Conservation (phyloP, 495 filamentous ascomycete species). For the Thozetella sp. region DNA sequence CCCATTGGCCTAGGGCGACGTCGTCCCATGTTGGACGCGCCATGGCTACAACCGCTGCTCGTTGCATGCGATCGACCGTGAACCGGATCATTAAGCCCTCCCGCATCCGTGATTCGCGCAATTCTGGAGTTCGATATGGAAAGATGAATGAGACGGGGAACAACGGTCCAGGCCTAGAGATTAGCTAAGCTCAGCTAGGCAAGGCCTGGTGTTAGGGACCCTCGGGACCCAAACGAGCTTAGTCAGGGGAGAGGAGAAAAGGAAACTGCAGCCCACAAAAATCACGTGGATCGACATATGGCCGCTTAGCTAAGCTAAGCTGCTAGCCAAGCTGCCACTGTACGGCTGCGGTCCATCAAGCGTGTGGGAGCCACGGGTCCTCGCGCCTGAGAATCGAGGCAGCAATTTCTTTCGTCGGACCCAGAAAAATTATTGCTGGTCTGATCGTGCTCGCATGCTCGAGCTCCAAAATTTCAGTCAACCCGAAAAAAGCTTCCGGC, state of each 20-base stretch:
- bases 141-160: neutral
- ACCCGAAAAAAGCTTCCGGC: constrained; percentile 3
- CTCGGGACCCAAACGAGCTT: too few species aligned
- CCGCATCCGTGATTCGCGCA: constrained; percentile 1
- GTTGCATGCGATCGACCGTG: neutral
- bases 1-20: constrained; percentile 13
- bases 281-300: too few species aligned
- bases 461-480: neutral
- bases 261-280: too few species aligned
- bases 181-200: too few species aligned
- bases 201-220: too few species aligned
- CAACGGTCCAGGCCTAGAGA: too few species aligned
- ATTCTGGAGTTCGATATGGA: neutral
- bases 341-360: too few species aligned
- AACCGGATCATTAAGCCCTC: constrained; percentile 1
- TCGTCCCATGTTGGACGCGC: neutral
- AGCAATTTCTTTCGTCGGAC: neutral
- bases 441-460: constrained; percentile 1
- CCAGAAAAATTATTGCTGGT: constrained; percentile 1
- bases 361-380: too few species aligned
- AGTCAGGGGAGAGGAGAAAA: too few species aligned
- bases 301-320: too few species aligned
- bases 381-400: neutral
- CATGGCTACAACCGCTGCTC: neutral
- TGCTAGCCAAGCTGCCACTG: too few species aligned